Base-by-base conservation (phyloP, 164 flowering plant species). In the Vitis labrusca region DNA sequence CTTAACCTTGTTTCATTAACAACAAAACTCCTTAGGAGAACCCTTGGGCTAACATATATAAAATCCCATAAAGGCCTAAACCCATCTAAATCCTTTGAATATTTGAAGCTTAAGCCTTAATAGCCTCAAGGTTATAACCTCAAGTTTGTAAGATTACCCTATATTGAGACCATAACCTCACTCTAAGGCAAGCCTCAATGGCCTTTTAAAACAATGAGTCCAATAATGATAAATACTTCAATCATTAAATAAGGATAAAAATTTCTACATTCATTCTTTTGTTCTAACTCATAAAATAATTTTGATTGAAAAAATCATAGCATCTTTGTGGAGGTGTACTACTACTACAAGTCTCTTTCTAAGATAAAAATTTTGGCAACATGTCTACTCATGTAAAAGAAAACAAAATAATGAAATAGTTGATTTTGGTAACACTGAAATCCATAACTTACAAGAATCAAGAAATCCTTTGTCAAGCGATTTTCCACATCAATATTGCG, bases 401-500 rank as follows among this genome's bases (percentile, higher is more conserved):
- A 47, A 17, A 8, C 11, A 49, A 23, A 58, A 48, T 1, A 59
- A 8, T 32, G 50, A 27, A 48, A 56, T 49, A 73, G 1, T 44
- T 19, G 29, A 63, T 51, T 56, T 14, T 15, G 9, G 37, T 9
- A 37, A 63, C 54, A 63, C 2, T 9, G 30, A 64, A 68, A 60
- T 74, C 29, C 13, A 61, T 13, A 49, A 80, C 98, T 85, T 82
- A 96, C 99, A 71, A 93, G 95, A 77, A 93, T 90, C 72, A 93
- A 78, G 73, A 96, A 92, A 74, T 96, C 99, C 71, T 89, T 87
- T 37, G 85, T 88, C 30, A 14, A 37, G 12, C 74, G 88, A 73
- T 82, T 91, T 81, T 96, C 99, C 67, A 82, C 92, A 72, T 93
- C 89, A 61, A 96, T 91, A 67, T 78, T 85, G 71, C 97, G 97